Evolutionary conservation across 108 stramenopile genomes (phyloP).

Genomic region (Seminavis robusta): DNA sequence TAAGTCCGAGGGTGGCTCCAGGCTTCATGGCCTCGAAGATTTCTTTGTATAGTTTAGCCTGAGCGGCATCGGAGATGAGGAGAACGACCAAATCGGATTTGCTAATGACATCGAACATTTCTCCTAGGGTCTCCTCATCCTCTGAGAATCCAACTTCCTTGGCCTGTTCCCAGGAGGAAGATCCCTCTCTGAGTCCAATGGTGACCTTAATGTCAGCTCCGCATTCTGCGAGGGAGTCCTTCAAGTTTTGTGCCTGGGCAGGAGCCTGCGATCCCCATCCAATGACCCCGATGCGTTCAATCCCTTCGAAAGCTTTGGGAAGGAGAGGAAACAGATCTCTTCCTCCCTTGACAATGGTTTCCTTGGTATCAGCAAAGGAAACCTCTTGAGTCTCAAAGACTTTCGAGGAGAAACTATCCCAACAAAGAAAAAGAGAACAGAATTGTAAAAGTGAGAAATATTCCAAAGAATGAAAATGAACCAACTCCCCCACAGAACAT

Average conservation of each 20-base stretch:
- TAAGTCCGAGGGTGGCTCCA: constrained; percentile 92
- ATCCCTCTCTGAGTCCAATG: constrained; percentile 94
- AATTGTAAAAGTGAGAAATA: not conserved
- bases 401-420: constrained; percentile 71
- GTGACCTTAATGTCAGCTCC: constrained; percentile 86
- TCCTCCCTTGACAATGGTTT: constrained; percentile 96
- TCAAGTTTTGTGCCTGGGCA: constrained; percentile 96
- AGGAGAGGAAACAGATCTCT: constrained; percentile 93
- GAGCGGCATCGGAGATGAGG: constrained; percentile 96
- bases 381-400: constrained; percentile 88
- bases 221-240: constrained; percentile 81
- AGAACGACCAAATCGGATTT: constrained; percentile 94
- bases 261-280: constrained; percentile 99
- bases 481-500: not conserved
- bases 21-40: constrained; percentile 97
- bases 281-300: constrained; percentile 94
- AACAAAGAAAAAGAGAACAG: constrained; percentile 4
- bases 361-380: constrained; percentile 85
- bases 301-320: constrained; percentile 94
- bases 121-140: constrained; percentile 92
- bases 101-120: constrained; percentile 94
- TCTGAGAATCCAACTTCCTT: constrained; percentile 86
- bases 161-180: constrained; percentile 87
- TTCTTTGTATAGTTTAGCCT: constrained; percentile 93
- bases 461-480: not conserved